Base-by-base conservation (phyloP, 176 grass and related monocot species). In the Zoysia japonica region DNA sequence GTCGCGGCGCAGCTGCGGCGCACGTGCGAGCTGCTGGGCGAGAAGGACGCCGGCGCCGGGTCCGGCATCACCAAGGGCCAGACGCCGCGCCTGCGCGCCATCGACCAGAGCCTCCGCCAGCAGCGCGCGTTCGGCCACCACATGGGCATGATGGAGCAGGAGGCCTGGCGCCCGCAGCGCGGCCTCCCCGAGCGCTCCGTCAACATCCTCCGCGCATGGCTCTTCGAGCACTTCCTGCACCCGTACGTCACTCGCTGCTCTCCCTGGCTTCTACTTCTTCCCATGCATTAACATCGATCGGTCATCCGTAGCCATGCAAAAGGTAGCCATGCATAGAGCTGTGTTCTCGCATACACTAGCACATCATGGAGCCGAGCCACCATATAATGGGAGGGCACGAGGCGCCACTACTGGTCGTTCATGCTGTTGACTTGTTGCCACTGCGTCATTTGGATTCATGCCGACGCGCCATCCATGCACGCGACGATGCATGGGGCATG, bases 101-200 rank as follows among this genome's bases (percentile, higher is more conserved):
- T 99, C 68, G 96, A 99, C 91, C 88, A 90, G 83, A 87, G 75
- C 86, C 89, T 99, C 71, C 87, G 92, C 9, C 96, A 99, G 87
- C 96, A 99, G 82, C 90, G 92, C 40, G 90, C 96, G 9, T 99
- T 99, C 90, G 28, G 28, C 28, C 93, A 96, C 79, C 96, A 99
- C 88, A 96, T 99, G 92, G 96, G 96, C 7, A 96, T 99, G 84
- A 99, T 99, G 90, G 96, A 99, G 88, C 96, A 99, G 86, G 96
- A 99, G 71, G 96, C 96, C 0, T 96, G 96, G 96, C 57, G 96
- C 1, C 96, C 96, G 35, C 96, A 99, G 90, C 96, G 96, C 7
- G 96, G 96, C 67, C 82, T 99, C 39, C 96, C 96, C 17, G 96
- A 99, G 61, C 92, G 96, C 47, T 99, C 96, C 36, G 96, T 99